These are phyloP conservation scores for Diplocarpon rosae DNA, from an alignment of 2,329 filamentous ascomycete species.

Conservation along the genomic window DNA sequence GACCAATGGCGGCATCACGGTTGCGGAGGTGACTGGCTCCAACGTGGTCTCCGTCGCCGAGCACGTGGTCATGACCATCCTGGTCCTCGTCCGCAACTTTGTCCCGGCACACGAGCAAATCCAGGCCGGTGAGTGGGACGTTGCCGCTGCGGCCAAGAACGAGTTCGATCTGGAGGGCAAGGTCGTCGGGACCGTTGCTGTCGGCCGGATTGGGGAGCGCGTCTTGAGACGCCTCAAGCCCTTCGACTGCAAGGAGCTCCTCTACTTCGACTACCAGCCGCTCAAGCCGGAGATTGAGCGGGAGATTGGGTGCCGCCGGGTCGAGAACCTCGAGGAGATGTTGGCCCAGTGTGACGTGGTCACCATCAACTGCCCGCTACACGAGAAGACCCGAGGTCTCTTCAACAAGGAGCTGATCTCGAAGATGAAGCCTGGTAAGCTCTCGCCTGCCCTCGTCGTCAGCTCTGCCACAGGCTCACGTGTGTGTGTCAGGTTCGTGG, in stretches of 20 bases:
- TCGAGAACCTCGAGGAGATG: constrained; percentile 86
- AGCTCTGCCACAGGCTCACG: constrained; percentile 27
- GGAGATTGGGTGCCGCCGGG: constrained; percentile 89
- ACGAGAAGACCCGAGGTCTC: constrained; percentile 91
- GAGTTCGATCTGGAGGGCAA: constrained; percentile 97
- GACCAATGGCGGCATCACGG: constrained; percentile 95
- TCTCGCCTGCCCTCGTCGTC: constrained; percentile 55
- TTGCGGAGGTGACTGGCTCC: constrained; percentile 94
- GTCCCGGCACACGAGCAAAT: constrained; percentile 95
- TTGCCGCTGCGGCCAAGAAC: constrained; percentile 93
- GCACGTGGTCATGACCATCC: constrained; percentile 99
- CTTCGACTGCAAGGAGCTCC: constrained; percentile 98
- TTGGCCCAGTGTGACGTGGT: constrained; percentile 89
- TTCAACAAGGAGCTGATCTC: constrained; percentile 98
- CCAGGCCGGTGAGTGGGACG: constrained; percentile 81
- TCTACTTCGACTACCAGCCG: constrained; percentile 99
- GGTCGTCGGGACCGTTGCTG: constrained; percentile 93
- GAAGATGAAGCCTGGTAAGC: constrained; percentile 97
- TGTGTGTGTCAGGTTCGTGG: constrained; percentile 59
- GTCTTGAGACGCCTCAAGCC: constrained; percentile 91
- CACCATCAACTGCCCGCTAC: constrained; percentile 98
- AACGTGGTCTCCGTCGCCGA: constrained; percentile 98
- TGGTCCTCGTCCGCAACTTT: constrained; percentile 93
- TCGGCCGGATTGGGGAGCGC: constrained; percentile 96
- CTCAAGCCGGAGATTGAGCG: constrained; percentile 74